Evolutionary conservation across 768 basidiomycete species (phyloP).

Genomic region (Boletus edulis): DNA sequence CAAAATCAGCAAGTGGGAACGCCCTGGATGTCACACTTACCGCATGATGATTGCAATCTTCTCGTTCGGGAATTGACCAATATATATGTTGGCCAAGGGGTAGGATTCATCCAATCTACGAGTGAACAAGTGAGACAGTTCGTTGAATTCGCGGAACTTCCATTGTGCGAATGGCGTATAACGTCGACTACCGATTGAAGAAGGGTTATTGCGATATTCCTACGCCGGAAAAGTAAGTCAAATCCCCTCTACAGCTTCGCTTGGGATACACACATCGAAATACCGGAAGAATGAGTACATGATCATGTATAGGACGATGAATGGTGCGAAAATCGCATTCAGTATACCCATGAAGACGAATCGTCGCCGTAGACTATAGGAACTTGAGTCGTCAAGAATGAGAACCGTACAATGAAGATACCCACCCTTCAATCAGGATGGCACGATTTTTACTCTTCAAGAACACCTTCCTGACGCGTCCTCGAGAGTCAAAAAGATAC

Average conservation of each 20-base stretch:
- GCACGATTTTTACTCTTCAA: conserved; percentile 79
- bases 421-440: conserved; percentile 81
- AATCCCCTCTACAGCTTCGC: background rate
- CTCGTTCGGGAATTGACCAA: conserved; percentile 97
- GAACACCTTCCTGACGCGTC: conserved; percentile 88
- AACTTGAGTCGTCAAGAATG: conserved; percentile 1
- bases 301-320: conserved; percentile 93
- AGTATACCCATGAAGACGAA: conserved; percentile 97
- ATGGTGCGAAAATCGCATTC: conserved; percentile 94
- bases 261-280: conserved; percentile 72
- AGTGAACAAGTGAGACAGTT: conserved; percentile 89
- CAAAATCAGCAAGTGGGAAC: background rate
- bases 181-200: conserved; percentile 85
- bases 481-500: conserved; percentile 89
- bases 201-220: conserved; percentile 99
- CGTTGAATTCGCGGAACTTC: conserved; percentile 99
- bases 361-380: conserved; percentile 66
- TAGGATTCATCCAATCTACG: conserved; percentile 86
- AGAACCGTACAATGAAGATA: conserved; percentile 3
- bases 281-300: conserved; percentile 99
- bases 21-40: conserved; percentile 41
- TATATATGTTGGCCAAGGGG: conserved; percentile 89
- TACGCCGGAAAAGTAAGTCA: conserved; percentile 30
- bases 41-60: conserved; percentile 87
- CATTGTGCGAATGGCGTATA: conserved; percentile 96